phyloP scores from a whole-genome alignment of 495 filamentous ascomycete genomes.

The Neurospora pannonica region DNA sequence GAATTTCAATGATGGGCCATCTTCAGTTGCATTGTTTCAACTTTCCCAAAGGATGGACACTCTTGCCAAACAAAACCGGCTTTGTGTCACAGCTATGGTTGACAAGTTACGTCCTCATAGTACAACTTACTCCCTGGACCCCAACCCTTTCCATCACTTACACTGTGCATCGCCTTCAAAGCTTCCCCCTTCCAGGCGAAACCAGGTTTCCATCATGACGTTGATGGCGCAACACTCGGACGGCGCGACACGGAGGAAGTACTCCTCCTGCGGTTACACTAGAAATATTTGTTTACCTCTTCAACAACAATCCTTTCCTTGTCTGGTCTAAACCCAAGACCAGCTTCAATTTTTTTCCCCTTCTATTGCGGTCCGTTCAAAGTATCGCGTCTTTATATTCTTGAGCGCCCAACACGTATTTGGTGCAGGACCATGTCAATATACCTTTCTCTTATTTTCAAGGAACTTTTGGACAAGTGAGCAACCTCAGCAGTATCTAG shows the following conservation, averaged over 20 bases:
- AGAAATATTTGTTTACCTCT: not conserved
- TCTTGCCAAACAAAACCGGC: not conserved
- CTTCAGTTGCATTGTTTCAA: not conserved
- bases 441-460: not conserved
- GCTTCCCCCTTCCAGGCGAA: not conserved
- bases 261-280: not conserved
- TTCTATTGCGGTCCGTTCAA: not conserved
- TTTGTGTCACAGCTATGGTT: not conserved
- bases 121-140: not conserved
- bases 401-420: not conserved
- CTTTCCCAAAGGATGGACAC: not conserved
- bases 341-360: not conserved
- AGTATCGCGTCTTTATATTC: not conserved
- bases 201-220: not conserved
- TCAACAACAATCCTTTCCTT: not conserved
- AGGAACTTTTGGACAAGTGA: not conserved
- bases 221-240: not conserved
- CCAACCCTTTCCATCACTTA: not conserved
- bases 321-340: not conserved
- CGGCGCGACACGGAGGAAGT: not conserved
- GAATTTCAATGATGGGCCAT: not conserved
- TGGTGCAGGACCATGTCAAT: not conserved
- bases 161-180: not conserved
- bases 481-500: not conserved
- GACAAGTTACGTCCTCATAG: not conserved